Base-by-base conservation (phyloP, 2,329 filamentous ascomycete species). In the Colletotrichum somersetense region DNA sequence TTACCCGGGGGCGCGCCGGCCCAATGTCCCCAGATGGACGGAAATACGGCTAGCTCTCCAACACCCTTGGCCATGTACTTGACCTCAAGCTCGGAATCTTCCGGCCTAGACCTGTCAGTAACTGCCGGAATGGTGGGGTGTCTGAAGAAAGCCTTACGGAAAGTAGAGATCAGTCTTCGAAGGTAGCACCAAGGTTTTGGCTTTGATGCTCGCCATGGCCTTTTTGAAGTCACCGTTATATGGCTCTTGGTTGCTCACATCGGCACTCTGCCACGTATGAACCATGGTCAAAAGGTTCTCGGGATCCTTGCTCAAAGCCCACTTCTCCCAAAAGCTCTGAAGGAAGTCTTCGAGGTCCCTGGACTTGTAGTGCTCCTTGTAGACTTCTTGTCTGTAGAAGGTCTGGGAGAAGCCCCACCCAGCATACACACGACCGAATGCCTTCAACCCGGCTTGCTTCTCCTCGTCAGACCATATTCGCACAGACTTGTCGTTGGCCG, bases 361-460 rank as follows among this genome's bases (percentile, higher is more conserved):
- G 33, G 70, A 66, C 12, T 40, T 8, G 59, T 72, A 72, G 48
- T 70, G 56, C 35, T 65, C n/a, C 78, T 93, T 88, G 78, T 91
- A 91, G n/a, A 93, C 72, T 78, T 87, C 91, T 75, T 93, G 85
- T 1, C 93, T 87, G 77, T 96, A 96, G 77, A 95, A 96, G 0
- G 92, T 87, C 77, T 95, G 93, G 63, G 90, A 92, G 76, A 96
- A 93, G 0, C 93, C 93, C 93, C 90, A 96, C 0, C 93, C 93
- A 1, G 93, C 92, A 80, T 96, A 96, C 0, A 91, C 93, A 56
- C 92, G 86, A 0, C 88, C 92, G 68, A 96, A 88, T 0, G 93
- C 93, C 77, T 91, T 94, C 52, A 96, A 78, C 68, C 86, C 78
- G 38, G 77, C 61, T 74, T 76, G 40, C 76, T 81, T 77, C 76